Base-by-base conservation (phyloP, 129 eudicot species). In the Lactuca sativa region DNA sequence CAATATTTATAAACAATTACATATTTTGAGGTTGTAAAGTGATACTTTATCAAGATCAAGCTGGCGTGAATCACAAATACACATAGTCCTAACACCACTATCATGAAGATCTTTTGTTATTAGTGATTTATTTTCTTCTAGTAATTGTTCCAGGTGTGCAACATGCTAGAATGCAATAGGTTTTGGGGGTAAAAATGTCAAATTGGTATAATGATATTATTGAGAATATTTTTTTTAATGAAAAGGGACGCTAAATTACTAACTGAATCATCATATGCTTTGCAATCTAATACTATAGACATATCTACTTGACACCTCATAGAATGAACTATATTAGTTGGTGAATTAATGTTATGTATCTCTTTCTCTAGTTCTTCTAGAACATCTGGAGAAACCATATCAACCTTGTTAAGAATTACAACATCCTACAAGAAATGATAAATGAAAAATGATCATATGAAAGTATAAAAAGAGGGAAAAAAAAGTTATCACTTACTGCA, bases 301-400 rank as follows among this genome's bases (percentile, higher is more conserved):
- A 89, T 78, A 72, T 92, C 96, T 76, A 92, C 91, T 89, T 89
- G 88, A 85, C 98, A 92, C 73, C 88, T 85, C n/a, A 89, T 85
- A 5, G 98, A 79, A 62, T 78, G 92, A 51, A 92, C 79, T 13
- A 89, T 81, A 74, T 64, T 81, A 62, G 96, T 92, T 57, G 89
- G 95, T 69, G 96, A 89, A 81, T 92, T 92, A 36, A 92, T 89
- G 59, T 68, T 81, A 67, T 68, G 81, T 71, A 92, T 86, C 69
- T 92, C 98, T 75, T 84, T 77, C 85, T 89, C 92, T 66, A 89
- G 86, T 65, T 85, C 90, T 74, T 84, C 90, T 64, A 86, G 36
- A 67, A 49, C 70, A 78, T 83, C 89, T 59, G 83, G 73, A 74
- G 91, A 77, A 59, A 86, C 86, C 75, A 89, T 84, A 85, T 92